Conservation (phyloP, 2,329 filamentous ascomycete species). For the Penicillium decumbens region DNA sequence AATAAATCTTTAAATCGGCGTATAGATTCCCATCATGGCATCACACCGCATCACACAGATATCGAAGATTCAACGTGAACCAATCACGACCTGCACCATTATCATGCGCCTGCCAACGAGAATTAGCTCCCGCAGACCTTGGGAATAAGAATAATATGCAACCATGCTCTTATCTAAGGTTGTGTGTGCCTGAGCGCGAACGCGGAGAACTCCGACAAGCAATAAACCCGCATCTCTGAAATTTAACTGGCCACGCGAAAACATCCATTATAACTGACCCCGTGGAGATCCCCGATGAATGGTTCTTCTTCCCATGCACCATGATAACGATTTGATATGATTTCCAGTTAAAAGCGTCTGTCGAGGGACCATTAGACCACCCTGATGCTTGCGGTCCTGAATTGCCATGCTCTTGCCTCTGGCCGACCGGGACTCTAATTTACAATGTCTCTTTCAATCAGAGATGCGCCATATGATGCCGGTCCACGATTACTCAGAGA, state of each 20-base stretch:
- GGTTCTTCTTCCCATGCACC: not conserved
- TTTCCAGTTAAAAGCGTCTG: not conserved
- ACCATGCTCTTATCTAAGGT: not conserved
- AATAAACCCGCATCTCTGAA: not conserved
- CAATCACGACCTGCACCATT: conserved; percentile 6
- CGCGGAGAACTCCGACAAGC: conserved; percentile 18
- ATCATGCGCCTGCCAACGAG: conserved; percentile 2
- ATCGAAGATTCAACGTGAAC: not conserved
- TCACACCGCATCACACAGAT: not conserved
- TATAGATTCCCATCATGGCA: not conserved
- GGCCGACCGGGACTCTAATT: not conserved
- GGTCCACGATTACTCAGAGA: conserved; percentile 19
- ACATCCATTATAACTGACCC: conserved; percentile 1
- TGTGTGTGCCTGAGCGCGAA: not conserved
- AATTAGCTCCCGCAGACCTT: not conserved
- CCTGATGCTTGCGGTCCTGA: not conserved
- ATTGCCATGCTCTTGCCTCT: not conserved
- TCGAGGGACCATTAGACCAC: not conserved
- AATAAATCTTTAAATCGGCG: not conserved
- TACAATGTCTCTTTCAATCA: conserved; percentile 10
- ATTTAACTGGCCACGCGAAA: not conserved
- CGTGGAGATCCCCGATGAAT: conserved; percentile 15
- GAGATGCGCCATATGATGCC: conserved; percentile 1
- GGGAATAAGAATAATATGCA: not conserved
- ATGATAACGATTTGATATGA: conserved; percentile 10